These are phyloP conservation scores for Gnaphalium uliginosum DNA, from an alignment of 129 eudicot species.

Conservation along the genomic window DNA sequence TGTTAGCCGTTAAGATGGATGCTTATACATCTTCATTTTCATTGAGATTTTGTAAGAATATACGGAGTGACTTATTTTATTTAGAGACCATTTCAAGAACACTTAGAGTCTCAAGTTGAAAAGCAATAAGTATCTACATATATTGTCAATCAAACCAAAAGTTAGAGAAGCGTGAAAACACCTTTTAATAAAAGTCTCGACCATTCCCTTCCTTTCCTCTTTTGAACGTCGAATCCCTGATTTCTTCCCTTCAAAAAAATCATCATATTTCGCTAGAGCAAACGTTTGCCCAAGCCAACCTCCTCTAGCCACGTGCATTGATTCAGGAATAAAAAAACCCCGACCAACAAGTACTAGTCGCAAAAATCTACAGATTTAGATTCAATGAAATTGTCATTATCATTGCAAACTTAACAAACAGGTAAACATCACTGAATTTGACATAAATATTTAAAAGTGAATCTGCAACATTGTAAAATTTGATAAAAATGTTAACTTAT, in stretches of 20 bases:
- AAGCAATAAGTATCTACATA: background rate
- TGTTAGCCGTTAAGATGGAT: background rate
- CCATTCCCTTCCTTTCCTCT: constrained; percentile 85
- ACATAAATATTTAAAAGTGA: background rate
- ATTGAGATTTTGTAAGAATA: too few relatives aligned
- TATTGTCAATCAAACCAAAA: background rate
- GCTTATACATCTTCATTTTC: background rate
- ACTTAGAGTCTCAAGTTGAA: background rate
- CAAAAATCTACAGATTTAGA: constrained; percentile 12
- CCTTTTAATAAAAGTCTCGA: constrained; percentile 83
- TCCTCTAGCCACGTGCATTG: constrained; percentile 67
- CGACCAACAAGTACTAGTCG: constrained; percentile 15
- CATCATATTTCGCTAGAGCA: constrained; percentile 68
- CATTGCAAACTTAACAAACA: constrained; percentile 13
- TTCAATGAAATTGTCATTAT: background rate
- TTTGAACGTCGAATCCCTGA: constrained; percentile 78
- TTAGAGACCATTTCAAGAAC: too few relatives aligned
- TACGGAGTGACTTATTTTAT: too few relatives aligned
- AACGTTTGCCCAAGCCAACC: constrained; percentile 83
- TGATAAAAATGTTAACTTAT: background rate
- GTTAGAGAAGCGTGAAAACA: constrained; percentile 20
- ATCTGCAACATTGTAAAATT: background rate
- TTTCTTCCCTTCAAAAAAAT: constrained; percentile 66
- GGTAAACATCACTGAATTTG: background rate
- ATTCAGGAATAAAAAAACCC: constrained; percentile 5